A percentile compares a stretch with the other conserved stretches of the same genome.
Evolutionary conservation across 2,329 filamentous ascomycete genomes (phyloP).

Genomic region (Cercospora citrullina): DNA sequence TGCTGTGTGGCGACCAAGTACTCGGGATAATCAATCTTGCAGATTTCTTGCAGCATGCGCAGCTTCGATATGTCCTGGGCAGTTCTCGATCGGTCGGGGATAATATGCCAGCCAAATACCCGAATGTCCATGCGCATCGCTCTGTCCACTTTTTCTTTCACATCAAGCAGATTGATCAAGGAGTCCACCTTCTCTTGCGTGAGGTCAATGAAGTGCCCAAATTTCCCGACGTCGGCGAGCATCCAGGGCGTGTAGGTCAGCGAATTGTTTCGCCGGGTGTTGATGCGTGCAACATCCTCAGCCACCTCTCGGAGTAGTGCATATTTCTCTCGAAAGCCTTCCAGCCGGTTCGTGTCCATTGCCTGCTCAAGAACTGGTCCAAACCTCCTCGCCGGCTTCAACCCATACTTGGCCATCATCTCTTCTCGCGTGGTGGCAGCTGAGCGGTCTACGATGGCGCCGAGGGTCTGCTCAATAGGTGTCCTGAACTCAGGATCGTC

Average conservation of each 20-base stretch:
- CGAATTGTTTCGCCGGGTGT: conserved; percentile 34
- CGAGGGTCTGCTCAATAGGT: conserved; percentile 44
- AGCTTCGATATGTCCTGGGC: conserved; percentile 46
- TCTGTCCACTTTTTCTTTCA: conserved; percentile 47
- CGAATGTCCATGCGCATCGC: conserved; percentile 49
- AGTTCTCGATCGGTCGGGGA: conserved; percentile 35
- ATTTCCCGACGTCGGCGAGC: conserved; percentile 45
- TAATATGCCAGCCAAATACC: conserved; percentile 51
- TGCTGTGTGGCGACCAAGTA: conserved; percentile 46
- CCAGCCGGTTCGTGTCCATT: conserved; percentile 47
- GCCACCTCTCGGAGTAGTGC: conserved; percentile 45
- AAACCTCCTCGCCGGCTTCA: conserved; percentile 48
- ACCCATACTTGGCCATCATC: conserved; percentile 49
- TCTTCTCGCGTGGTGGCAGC: conserved; percentile 43
- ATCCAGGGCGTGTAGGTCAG: conserved; percentile 42
- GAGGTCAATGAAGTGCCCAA: conserved; percentile 44
- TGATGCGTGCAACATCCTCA: conserved; percentile 37
- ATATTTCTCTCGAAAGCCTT: conserved; percentile 49
- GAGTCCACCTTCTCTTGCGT: conserved; percentile 47
- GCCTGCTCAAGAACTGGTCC: conserved; percentile 42
- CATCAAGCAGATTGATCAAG: conserved; percentile 46
- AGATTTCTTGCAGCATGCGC: conserved; percentile 47
- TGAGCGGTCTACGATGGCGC: conserved; percentile 49
- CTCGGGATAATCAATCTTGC: conserved; percentile 46
- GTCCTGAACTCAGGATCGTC: conserved; percentile 43